Evolutionary conservation across 2,329 filamentous ascomycete species (phyloP).

Genomic region (Xylariaceae sp.): DNA sequence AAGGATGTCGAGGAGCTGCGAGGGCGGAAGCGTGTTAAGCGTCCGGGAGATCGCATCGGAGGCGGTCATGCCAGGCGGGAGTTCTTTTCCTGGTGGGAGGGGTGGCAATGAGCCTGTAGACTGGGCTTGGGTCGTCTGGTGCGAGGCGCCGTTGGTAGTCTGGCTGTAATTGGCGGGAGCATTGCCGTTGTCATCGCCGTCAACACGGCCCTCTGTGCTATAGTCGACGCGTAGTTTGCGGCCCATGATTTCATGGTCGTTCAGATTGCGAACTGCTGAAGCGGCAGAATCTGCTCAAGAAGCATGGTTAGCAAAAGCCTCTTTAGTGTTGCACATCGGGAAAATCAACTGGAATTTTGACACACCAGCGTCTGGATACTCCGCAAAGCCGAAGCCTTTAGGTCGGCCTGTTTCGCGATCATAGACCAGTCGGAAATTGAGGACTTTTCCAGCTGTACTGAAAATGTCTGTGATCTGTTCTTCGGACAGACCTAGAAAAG

Average conservation of each 20-base stretch:
- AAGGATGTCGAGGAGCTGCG: constrained; percentile 88
- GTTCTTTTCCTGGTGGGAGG: constrained; percentile 77
- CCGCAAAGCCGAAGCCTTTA: constrained; percentile 94
- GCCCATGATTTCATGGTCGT: constrained; percentile 93
- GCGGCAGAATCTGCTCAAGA: constrained; percentile 63
- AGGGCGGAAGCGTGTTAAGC: constrained; percentile 75
- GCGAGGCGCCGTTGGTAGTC: constrained; percentile 29
- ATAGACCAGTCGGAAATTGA: constrained; percentile 89
- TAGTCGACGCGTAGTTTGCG: constrained; percentile 93
- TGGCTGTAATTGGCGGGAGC: constrained; percentile 22
- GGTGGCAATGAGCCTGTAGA: constrained; percentile 60
- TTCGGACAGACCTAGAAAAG: constrained; percentile 77
- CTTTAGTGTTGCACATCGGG: neutral
- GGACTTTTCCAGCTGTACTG: constrained; percentile 79
- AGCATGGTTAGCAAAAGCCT: constrained; percentile 7
- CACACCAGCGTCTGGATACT: constrained; percentile 84
- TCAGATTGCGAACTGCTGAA: constrained; percentile 89
- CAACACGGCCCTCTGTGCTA: constrained; percentile 80
- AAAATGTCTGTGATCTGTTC: constrained; percentile 95
- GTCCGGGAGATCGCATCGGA: constrained; percentile 91
- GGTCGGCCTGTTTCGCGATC: constrained; percentile 91
- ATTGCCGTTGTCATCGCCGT: constrained; percentile 49
- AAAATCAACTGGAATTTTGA: neutral
- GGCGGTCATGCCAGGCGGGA: constrained; percentile 75
- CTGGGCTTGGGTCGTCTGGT: constrained; percentile 31